Base-by-base conservation (phyloP, 2,329 filamentous ascomycete species). In the Coniochaeta prunicola region DNA sequence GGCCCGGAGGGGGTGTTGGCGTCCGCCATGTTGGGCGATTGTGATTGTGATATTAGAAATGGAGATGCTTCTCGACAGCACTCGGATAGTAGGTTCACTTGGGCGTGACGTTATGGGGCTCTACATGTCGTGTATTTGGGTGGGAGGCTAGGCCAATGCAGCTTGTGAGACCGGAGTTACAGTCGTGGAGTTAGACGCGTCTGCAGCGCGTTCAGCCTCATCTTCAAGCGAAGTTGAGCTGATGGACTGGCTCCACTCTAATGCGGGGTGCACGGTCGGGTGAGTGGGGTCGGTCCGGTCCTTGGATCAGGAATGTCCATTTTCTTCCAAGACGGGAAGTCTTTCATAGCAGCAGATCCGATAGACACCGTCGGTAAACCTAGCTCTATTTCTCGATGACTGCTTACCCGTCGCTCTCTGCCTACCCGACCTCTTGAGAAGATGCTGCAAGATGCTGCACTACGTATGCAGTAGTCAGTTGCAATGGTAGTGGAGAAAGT, bases 41-140 rank as follows among this genome's bases (percentile, higher is more conserved):
- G 64, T 64, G 1, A 62, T 63, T 9, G 62, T 67, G 28, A 59
- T 65, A 0, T 59, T 68, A 1, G 61, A 62, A 24, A 59, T 58
- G 15, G 64, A 65, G 31, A 34, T 13, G 31, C 13, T 34, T 34
- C 7, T 34, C 7, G 7, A 33, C 31, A 33, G 31, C 31, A 6
- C 6, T 6, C 6, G 12, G 31, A 33, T 33, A 6, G 31, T 33
- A 12, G 31, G 31, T 33, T 33, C 6, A 6, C 31, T 33, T 33
- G n/a, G 24, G 42, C 3, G 28, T 26, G 21, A 28, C 28, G 21
- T 40, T 40, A 19, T 4, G 38, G n/a, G 17, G 38, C 4, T 10
- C 8, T 19, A 10, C 38, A 40, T 40, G 38, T 40, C 38, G 42
- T n/a, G 17, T 15, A 28, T 48, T n/a, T n/a, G n/a, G n/a, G n/a